Evolutionary conservation across 164 flowering plant genomes (phyloP), one percentile per base, ranked within the genome.

Genomic region (Stephania cephalantha): DNA sequence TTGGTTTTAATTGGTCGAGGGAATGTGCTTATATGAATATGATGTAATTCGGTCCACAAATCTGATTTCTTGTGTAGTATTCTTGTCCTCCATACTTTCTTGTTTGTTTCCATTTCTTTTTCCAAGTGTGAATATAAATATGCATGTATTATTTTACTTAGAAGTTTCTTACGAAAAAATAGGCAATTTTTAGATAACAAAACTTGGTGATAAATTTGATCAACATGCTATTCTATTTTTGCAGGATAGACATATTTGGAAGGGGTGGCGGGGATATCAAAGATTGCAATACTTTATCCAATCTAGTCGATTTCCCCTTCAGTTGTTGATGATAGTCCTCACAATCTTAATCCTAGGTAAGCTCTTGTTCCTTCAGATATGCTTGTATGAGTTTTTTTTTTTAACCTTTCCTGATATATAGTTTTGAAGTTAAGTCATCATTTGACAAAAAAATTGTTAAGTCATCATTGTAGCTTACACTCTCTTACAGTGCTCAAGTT

Each of bases 291-390:
- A 75, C 55, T 20, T 20, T 69, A 22, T 53, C 77, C 72, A 75
- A n/a, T 20, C 71, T 45, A 78, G 66, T 58, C 79, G 48, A 22
- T 63, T 74, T 69, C 66, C 79, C 46, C 2, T 69, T 13, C 74
- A 30, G 68, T 66, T 68, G 35, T n/a, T 70, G 29, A 71, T 55
- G 13, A 22, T 81, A 68, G 15, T 79, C 61, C 35, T 69, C 64
- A 63, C 55, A 63, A 73, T 81, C n/a, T 48, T 79, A 42, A 20
- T 74, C 55, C 22, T 76, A 48, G 79, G 84, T 81, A 71, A 66
- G 84, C 31, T 50, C 55, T 8, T 50, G 55, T 9, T 50, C 55
- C 55, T 50, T 50, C 53, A 48, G 3, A 48, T 48, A 15, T 50
- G 55, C 4, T 50, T 50, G 11, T 50, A 50, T 50, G 3, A 50